Evolutionary conservation across 129 eudicot genomes (phyloP), one percentile per base, ranked within the genome.

Genomic region (Deinandra increscens): DNA sequence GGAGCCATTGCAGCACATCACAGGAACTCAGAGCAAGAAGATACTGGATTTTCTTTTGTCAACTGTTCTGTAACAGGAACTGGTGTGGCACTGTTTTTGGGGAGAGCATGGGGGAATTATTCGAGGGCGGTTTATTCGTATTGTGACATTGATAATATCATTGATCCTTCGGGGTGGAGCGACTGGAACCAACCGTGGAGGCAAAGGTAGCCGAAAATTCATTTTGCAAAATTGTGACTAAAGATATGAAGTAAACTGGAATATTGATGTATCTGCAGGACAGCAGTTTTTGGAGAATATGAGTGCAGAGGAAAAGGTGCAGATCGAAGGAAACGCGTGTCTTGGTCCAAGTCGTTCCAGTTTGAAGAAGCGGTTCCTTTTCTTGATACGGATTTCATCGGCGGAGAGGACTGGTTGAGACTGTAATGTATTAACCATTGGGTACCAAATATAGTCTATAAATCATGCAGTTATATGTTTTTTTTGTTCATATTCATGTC

Each of bases 1-100:
- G 98, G 95, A 67, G 98, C 96, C 20, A 81, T 93, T 29, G 96
- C 98, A 80, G 96, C 98, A n/a, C 92, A 91, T 34, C 84, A 79
- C 10, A 74, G 97, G 76, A 73, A 80, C 53, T 50, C 79, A 0
- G 68, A 61, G 11, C 22, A 71, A 1, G 90, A 87, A 23, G 82
- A 83, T 41, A 87, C 90, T 0, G 95, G 92, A 6, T 91, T 83
- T 67, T 87, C 92, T 26, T 91, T 91, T 14, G 79, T 85, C 31
- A 75, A 87, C 20, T 91, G 97, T 69, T 80, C 81, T 8, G 80
- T 91, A 15, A 84, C 60, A 6, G 98, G 98, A 62, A 81, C 72
- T 23, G 89, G 91, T 0, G 68, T 39, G 39, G 45, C 77, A 7
- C 44, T 86, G 26, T 78, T 76, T 51, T 50, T 91, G 71, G 98